Evolutionary conservation across 768 basidiomycete species (phyloP).

Genomic region (Myochromella boudieri): DNA sequence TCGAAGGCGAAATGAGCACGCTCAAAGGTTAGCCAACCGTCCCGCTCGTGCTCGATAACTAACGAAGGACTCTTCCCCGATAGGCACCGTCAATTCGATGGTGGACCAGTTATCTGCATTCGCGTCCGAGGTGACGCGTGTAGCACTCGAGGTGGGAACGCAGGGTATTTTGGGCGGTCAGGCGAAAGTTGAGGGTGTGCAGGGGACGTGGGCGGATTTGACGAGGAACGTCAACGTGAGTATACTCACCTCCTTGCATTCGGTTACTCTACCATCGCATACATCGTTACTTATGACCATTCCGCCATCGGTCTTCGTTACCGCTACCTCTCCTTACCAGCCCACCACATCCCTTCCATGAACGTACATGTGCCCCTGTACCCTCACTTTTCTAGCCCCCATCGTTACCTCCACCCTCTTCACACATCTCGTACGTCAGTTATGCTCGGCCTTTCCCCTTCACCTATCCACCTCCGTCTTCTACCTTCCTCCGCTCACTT

Average conservation of each 20-base stretch:
- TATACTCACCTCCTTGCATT: slow-evolving; percentile 8
- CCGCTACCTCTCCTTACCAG: too few species aligned
- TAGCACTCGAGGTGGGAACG: slow-evolving; percentile 88
- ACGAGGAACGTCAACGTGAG: slow-evolving; percentile 87
- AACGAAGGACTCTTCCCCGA: neutral
- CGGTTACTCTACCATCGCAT: too few species aligned
- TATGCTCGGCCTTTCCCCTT: too few species aligned
- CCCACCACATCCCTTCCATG: too few species aligned
- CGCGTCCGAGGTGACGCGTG: slow-evolving; percentile 78
- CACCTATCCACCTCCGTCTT: too few species aligned
- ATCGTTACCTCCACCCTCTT: too few species aligned
- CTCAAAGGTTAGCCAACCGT: slow-evolving; percentile 47
- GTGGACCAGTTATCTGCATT: slow-evolving; percentile 88
- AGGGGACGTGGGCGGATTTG: slow-evolving; percentile 91
- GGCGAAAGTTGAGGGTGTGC: slow-evolving; percentile 86
- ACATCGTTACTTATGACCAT: too few species aligned
- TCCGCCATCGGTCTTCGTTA: too few species aligned
- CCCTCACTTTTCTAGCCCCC: too few species aligned
- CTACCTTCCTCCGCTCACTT: too few species aligned
- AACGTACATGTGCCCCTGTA: too few species aligned
- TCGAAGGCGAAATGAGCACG: slow-evolving; percentile 83
- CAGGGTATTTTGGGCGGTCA: slow-evolving; percentile 91
- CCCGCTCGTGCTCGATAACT: neutral
- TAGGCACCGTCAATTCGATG: slow-evolving; percentile 88
- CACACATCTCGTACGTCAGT: too few species aligned